Evolutionary conservation across 129 eudicot species (phyloP).

Genomic region (Gnaphalium uliginosum): DNA sequence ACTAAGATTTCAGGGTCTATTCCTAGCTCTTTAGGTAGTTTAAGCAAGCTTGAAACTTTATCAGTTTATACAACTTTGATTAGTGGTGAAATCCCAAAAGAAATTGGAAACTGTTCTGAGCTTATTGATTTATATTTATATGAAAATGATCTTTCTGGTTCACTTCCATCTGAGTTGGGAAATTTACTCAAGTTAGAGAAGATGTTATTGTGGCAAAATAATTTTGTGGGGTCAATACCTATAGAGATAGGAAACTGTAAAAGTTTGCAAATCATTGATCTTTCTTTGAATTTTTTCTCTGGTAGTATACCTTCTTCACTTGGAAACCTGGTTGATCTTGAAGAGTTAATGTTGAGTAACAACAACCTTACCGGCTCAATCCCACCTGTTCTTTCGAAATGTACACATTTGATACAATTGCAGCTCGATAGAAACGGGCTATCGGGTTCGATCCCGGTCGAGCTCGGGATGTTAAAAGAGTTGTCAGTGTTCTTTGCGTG

Average conservation of each 20-base stretch:
- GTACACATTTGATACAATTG: conserved; percentile 52
- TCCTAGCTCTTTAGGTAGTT: conserved; percentile 57
- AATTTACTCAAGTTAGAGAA: conserved; percentile 63
- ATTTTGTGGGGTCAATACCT: conserved; percentile 65
- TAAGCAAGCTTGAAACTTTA: conserved; percentile 59
- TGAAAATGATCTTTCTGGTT: conserved; percentile 69
- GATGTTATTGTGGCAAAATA: conserved; percentile 74
- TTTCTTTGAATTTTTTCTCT: conserved; percentile 59
- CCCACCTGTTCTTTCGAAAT: conserved; percentile 64
- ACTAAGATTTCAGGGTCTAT: conserved; percentile 69
- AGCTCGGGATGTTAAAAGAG: conserved; percentile 56
- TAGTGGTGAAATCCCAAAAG: conserved; percentile 76
- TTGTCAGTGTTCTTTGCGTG: conserved; percentile 72
- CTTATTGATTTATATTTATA: conserved; percentile 63
- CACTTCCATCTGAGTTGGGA: conserved; percentile 67
- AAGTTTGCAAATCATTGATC: conserved; percentile 53
- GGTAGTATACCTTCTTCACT: conserved; percentile 66
- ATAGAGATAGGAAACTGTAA: conserved; percentile 63
- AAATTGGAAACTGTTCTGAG: conserved; percentile 75
- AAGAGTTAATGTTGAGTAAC: conserved; percentile 81
- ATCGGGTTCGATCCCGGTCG: conserved; percentile 59
- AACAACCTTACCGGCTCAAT: conserved; percentile 76
- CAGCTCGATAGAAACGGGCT: conserved; percentile 67
- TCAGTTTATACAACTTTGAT: conserved; percentile 73
- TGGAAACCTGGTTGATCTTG: conserved; percentile 54